Percentiles rank a stretch among this genome's conserved stretches.
Evolutionary conservation across 202 grass and related monocot genomes (phyloP).

Genomic region (Dendrocalamus latiflorus): DNA sequence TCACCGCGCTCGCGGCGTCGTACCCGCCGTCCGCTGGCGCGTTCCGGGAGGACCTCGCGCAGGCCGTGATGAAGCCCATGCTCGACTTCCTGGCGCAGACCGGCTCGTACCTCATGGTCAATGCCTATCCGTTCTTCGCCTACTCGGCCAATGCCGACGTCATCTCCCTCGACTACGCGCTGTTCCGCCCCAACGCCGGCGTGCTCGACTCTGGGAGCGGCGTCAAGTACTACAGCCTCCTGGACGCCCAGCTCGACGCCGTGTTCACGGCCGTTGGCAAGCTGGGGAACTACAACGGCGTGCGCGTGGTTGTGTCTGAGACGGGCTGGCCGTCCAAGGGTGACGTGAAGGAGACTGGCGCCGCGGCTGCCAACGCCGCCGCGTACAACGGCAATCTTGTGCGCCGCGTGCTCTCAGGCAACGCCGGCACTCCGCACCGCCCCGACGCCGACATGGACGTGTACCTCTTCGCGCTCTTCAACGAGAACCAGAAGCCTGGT

Average conservation of each 20-base stretch:
- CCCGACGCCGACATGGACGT: conserved; percentile 68
- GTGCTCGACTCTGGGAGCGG: conserved; percentile 51
- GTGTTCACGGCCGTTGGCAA: conserved; percentile 64
- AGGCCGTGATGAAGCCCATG: too few species aligned
- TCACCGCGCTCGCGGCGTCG: too few species aligned
- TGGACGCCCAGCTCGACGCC: conserved; percentile 93
- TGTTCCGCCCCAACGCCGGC: conserved; percentile 82
- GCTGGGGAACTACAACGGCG: conserved; percentile 38
- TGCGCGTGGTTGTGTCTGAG: conserved; percentile 71
- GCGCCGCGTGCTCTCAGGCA: conserved; percentile 67
- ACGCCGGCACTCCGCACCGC: conserved; percentile 61
- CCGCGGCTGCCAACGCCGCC: conserved; percentile 44
- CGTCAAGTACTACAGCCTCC: conserved; percentile 82
- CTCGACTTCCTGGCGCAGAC: conserved; percentile 59
- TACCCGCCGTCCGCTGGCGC: too few species aligned
- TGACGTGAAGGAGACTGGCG: conserved; percentile 49
- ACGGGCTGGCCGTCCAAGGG: conserved; percentile 93
- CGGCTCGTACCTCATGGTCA: conserved; percentile 67
- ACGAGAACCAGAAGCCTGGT: conserved; percentile 95
- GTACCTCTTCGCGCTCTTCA: conserved; percentile 95
- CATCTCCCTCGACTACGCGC: conserved; percentile 84
- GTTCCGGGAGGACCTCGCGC: too few species aligned
- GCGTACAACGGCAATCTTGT: conserved; percentile 89
- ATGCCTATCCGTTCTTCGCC: conserved; percentile 89
- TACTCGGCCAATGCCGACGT: conserved; percentile 61